Base-by-base conservation (phyloP, 805 yeast species). In the Metschnikowia borealis region DNA sequence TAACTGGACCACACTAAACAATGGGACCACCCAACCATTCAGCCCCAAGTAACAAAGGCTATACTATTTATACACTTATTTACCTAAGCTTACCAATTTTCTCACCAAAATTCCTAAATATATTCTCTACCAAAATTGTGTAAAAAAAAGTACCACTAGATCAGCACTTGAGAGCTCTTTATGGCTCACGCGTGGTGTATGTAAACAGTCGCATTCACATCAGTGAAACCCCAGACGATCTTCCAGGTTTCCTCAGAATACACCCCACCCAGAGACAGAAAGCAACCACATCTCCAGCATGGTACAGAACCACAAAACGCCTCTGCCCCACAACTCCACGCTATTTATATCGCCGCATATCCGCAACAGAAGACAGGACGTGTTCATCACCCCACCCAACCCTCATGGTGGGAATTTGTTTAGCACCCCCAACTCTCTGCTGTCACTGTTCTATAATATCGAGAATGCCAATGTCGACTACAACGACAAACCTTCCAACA, bases 291-390 rank as follows among this genome's bases (percentile, higher is more conserved):
- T 20, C 38, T 4, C 7, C 42, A 33, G 20, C 42, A 57, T 57
- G 61, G 61, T 51, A 10, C 61, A 54, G 36, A 49, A 55, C 10
- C 64, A 63, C 34, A 65, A 64, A 39, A 65, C 69, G 3, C 68
- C 69, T 13, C 76, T 84, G 21, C 91, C 85, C 56, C 86, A 84
- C 62, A 84, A 80, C 54, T 85, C 92, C 1, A 85, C 90, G 3
- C 66, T 87, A 44, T 84, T 84, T 26, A 85, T 87, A 26, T 85
- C 91, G 3, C 92, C 94, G 0, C 70, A 82, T 57, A 72, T 85
- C 31, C 53, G 51, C 21, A 69, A 59, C 58, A 68, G 67, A 20
- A 69, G 66, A 55, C 70, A 62, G 33, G 78, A 77, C 45, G 52
- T 73, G 14, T 68, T 76, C 47, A 62, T 76, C 20, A 74, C 81